Evolutionary conservation across 1,284 basidiomycete genomes (phyloP), one percentile per base, ranked within the genome.

Genomic region (Bjerkandera adusta): DNA sequence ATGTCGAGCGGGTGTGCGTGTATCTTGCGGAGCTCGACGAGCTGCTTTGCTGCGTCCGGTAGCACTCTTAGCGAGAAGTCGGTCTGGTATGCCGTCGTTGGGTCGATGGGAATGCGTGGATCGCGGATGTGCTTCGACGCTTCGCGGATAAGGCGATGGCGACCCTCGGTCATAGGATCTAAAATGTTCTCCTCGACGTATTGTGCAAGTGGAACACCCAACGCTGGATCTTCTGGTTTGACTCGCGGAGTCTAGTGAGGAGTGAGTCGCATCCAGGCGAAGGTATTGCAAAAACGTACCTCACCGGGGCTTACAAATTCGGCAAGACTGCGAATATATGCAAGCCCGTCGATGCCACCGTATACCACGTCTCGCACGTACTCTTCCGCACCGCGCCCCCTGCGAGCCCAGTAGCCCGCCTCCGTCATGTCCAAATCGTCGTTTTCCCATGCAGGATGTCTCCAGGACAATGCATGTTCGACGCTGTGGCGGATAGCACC

Each of bases 291-390:
- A 13, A n/a, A 5, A 53, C 59, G 43, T 40, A 58, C 56, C 45
- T 52, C 38, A 8, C 48, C 46, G 16, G n/a, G 60, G 4, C 61
- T 58, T 30, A 83, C 69, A 54, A 89, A 89, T 61, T 85, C 81
- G 20, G 85, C 85, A 39, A 89, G 57, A 59, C 87, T 89, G 49
- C 82, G 70, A 39, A 83, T 72, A 60, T 89, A 89, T 5, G 86
- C 85, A 21, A 81, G 65, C 1, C 86, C 87, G 49, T 85, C 83
- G 0, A 77, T 68, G 29, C 87, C 85, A 0, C 87, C 87, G 56
- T 89, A 89, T 0, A 89, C 85, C 6, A 87, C 60, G 57, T 88
- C 83, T 24, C 74, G 65, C 13, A 89, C 45, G 57, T 84, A 86
- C 21, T 70, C 72, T 61, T 85, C 81, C 1, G 76, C 83, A 15